Evolutionary conservation across 257 asterid species (phyloP).

Genomic region (Solanum lignicaule): DNA sequence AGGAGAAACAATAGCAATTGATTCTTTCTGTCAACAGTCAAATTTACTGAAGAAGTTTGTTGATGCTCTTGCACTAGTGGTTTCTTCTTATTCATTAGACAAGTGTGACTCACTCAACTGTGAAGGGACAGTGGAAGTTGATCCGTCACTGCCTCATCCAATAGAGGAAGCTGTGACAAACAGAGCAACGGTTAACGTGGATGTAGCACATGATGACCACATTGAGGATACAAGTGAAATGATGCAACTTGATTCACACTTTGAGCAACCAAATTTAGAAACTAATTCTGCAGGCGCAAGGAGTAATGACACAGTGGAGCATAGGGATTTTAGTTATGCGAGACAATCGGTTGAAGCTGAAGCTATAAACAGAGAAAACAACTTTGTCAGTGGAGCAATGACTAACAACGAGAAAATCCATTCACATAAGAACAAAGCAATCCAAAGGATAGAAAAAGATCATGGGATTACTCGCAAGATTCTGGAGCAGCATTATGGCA

Average conservation of each 20-base stretch:
- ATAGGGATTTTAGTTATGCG: too few species aligned
- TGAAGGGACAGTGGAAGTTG: not conserved
- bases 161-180: not conserved
- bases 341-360: too few species aligned
- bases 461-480: not conserved
- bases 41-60: not conserved
- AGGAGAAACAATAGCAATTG: not conserved
- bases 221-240: not conserved
- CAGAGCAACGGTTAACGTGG: not conserved
- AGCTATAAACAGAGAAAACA: too few species aligned
- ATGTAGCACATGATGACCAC: not conserved
- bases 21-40: not conserved
- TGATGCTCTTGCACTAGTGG: not conserved
- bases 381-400: too few species aligned
- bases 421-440: fast-evolving
- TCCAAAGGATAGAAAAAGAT: not conserved
- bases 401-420: not conserved
- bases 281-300: not conserved
- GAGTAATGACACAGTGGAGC: too few species aligned
- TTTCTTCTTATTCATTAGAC: not conserved
- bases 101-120: not conserved
- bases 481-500: not conserved
- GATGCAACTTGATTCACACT: not conserved
- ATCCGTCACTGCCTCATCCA: not conserved
- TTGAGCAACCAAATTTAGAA: not conserved